phyloP scores from a whole-genome alignment of 352 stramenopile genomes.

The Aphanomyces euteiches region DNA sequence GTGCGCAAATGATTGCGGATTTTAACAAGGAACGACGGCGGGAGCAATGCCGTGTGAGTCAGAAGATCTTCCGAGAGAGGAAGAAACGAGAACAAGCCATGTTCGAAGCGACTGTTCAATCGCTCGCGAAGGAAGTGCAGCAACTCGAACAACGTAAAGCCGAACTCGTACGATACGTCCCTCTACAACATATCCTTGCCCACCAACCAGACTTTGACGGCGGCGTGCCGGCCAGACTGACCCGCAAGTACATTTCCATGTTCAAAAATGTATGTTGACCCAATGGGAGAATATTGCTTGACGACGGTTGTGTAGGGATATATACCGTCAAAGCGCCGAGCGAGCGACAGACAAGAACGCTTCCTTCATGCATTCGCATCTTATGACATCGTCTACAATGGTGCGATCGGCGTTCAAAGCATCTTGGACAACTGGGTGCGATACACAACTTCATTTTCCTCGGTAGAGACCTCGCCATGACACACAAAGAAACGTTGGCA shows the following conservation, averaged over 20 bases:
- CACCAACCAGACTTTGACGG: conserved; percentile 28
- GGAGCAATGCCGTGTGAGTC: conserved; percentile 26
- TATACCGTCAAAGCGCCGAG: conserved; percentile 10
- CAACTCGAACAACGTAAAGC: conserved; percentile 1
- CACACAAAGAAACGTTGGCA: too few species aligned
- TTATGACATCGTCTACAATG: conserved; percentile 10
- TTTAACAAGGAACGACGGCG: conserved; percentile 1
- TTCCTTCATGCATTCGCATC: conserved; percentile 15
- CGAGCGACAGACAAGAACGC: conserved; percentile 11
- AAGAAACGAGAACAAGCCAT: conserved; percentile 28
- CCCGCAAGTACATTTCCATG: conserved; percentile 24
- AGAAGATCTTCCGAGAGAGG: conserved; percentile 27
- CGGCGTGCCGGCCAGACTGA: conserved; percentile 9
- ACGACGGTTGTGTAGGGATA: conserved; percentile 12
- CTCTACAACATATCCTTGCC: conserved; percentile 1
- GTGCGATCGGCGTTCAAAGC: conserved; percentile 14
- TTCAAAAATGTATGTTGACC: conserved; percentile 20
- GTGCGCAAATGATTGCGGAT: too few species aligned
- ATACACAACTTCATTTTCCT: conserved; percentile 25
- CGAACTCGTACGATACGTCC: conserved; percentile 16
- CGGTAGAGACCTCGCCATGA: not conserved
- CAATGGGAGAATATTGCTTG: too few species aligned
- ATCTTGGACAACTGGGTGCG: conserved; percentile 26
- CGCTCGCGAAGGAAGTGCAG: conserved; percentile 19
- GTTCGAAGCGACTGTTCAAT: conserved; percentile 13